Percentiles rank a stretch among this genome's conserved stretches.
These are phyloP conservation scores for Choiromyces venosus DNA, from an alignment of 495 filamentous ascomycete species.

Conservation along the genomic window DNA sequence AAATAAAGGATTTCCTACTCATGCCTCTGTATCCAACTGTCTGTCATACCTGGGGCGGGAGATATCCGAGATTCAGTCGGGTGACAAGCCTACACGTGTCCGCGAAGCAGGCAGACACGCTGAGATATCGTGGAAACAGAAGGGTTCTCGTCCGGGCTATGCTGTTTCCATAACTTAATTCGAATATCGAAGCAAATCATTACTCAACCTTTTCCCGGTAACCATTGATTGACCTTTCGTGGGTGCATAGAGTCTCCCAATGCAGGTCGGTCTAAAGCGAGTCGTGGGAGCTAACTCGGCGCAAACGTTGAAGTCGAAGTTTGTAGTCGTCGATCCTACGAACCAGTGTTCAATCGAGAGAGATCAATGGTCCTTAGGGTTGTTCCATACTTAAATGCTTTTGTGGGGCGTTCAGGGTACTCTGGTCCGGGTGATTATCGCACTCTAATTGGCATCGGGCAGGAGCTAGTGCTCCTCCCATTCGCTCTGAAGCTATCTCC, in stretches of 20 bases:
- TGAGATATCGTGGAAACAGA: background rate
- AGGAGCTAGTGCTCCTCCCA: background rate
- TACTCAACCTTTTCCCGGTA: background rate
- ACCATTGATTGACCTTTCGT: background rate
- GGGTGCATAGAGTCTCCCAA: background rate
- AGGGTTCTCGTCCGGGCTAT: background rate
- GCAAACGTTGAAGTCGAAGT: background rate
- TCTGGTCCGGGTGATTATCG: background rate
- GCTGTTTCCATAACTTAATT: background rate
- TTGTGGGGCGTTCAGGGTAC: background rate
- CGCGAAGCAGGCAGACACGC: background rate
- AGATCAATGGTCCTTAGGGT: background rate
- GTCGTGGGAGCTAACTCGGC: background rate
- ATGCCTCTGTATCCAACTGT: no score
- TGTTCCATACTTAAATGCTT: background rate
- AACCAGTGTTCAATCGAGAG: background rate
- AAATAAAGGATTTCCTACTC: background rate
- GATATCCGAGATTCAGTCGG: background rate
- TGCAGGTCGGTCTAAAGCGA: background rate
- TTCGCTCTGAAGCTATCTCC: background rate
- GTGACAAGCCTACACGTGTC: background rate
- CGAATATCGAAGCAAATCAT: background rate
- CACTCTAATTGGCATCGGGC: background rate
- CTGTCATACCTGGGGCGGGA: background rate
- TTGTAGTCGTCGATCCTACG: background rate